These are phyloP conservation scores for Cyathus striatus DNA, from an alignment of 768 basidiomycete species.

Conservation along the genomic window DNA sequence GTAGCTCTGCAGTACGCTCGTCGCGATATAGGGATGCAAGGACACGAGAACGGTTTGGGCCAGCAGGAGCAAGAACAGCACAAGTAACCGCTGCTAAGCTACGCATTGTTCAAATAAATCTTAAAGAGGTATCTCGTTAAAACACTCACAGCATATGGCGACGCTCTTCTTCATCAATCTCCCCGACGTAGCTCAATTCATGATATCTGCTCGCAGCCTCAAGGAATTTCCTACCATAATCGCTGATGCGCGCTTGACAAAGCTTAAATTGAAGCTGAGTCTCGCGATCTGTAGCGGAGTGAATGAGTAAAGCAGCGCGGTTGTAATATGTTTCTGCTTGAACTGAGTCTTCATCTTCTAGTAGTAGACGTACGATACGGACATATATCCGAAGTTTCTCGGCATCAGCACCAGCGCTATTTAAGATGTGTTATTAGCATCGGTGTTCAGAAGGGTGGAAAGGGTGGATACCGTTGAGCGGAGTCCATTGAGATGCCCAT, in stretches of 20 bases:
- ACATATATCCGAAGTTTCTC: slow-evolving; percentile 90
- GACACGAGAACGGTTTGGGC: slow-evolving; percentile 91
- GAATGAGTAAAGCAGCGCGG: slow-evolving; percentile 86
- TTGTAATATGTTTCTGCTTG: slow-evolving; percentile 99
- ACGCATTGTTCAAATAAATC: background rate
- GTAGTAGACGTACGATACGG: slow-evolving; percentile 86
- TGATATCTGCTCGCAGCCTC: slow-evolving; percentile 95
- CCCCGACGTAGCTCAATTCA: slow-evolving; percentile 85
- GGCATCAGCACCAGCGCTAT: slow-evolving; percentile 63
- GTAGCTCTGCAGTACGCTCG: slow-evolving; percentile 77
- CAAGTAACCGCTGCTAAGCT: slow-evolving; percentile 93
- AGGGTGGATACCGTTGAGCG: slow-evolving; percentile 64
- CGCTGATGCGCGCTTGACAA: slow-evolving; percentile 91
- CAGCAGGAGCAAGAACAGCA: slow-evolving; percentile 94
- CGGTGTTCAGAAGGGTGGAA: slow-evolving; percentile 5
- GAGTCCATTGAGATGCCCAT: slow-evolving; percentile 92
- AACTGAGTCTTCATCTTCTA: slow-evolving; percentile 95
- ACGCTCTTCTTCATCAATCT: slow-evolving; percentile 93
- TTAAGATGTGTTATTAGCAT: slow-evolving; percentile 6
- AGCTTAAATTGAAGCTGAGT: slow-evolving; percentile 83
- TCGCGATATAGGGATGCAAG: slow-evolving; percentile 92
- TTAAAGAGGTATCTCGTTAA: background rate
- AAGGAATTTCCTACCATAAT: slow-evolving; percentile 87
- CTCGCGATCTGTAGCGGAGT: slow-evolving; percentile 74
- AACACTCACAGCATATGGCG: slow-evolving; percentile 77